These are phyloP conservation scores for Pseudohyphozyma bogoriensis DNA, from an alignment of 768 basidiomycete genomes.

Conservation along the genomic window DNA sequence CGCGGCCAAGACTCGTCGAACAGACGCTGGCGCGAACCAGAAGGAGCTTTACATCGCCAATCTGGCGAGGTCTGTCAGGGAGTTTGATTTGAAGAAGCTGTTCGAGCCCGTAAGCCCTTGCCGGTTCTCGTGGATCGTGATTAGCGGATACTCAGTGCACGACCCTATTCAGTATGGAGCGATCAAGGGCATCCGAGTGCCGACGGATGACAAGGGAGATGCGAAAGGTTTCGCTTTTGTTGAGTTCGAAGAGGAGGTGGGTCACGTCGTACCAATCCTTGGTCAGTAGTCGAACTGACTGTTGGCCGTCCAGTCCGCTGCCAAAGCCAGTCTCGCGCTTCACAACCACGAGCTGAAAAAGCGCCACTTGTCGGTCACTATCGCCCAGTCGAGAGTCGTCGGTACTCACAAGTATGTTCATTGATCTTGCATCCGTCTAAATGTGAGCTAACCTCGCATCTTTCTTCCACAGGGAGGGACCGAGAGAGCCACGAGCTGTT, in stretches of 20 bases:
- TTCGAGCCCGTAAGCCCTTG: conserved; percentile 59
- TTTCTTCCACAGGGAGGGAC: not conserved
- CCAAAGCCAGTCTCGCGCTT: conserved; percentile 58
- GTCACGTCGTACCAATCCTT: no score
- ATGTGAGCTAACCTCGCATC: not conserved
- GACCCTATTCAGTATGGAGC: conserved; percentile 56
- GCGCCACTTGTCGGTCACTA: conserved; percentile 76
- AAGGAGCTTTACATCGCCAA: conserved; percentile 82
- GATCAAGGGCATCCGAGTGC: conserved; percentile 71
- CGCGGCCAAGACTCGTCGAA: conserved; percentile 74
- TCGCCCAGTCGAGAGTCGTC: conserved; percentile 63
- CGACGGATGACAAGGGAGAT: conserved; percentile 57
- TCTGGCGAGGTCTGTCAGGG: conserved; percentile 63
- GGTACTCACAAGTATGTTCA: conserved; percentile 47
- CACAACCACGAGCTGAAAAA: conserved; percentile 85
- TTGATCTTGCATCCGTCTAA: no score
- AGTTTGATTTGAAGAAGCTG: conserved; percentile 64
- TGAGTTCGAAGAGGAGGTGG: conserved; percentile 74
- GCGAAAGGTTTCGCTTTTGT: conserved; percentile 84
- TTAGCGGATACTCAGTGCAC: not conserved
- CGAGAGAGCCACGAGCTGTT: conserved; percentile 40
- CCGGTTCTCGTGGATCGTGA: not conserved
- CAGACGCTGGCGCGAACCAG: conserved; percentile 73
- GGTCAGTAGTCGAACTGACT: no score
- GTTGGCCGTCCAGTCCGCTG: conserved; percentile 48